Percentiles rank a stretch among this genome's conserved stretches.
Conservation (phyloP, 2,329 filamentous ascomycete species). For the Raffaelea ambrosiae region DNA sequence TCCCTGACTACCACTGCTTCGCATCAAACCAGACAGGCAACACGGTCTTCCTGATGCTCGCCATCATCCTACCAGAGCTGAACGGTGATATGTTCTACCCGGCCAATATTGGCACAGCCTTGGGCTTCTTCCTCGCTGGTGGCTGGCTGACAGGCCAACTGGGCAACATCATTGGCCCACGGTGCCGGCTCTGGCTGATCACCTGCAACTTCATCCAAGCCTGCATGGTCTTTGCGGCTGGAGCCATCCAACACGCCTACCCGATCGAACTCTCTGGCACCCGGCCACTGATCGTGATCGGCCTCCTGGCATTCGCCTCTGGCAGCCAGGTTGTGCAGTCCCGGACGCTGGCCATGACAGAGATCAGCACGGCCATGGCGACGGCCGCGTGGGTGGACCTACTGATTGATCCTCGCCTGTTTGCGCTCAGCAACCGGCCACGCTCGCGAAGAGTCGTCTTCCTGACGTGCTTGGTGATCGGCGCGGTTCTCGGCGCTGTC, state of each 20-base stretch:
- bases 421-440: constrained; percentile 35
- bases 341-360: constrained; percentile 44
- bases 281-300: constrained; percentile 34
- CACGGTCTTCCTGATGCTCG: constrained; percentile 49
- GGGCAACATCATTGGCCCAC: constrained; percentile 41
- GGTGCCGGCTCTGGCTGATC: constrained; percentile 44
- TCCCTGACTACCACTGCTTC: constrained; percentile 54
- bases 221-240: constrained; percentile 42
- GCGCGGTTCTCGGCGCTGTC: constrained; percentile 42
- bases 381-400: constrained; percentile 55
- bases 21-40: constrained; percentile 59
- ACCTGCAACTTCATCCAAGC: constrained; percentile 47
- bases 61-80: constrained; percentile 39
- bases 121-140: constrained; percentile 47
- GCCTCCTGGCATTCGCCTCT: constrained; percentile 44
- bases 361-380: constrained; percentile 58
- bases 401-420: constrained; percentile 44
- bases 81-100: constrained; percentile 40
- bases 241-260: constrained; percentile 35
- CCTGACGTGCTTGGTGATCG: constrained; percentile 35
- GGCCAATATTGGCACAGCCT: constrained; percentile 44
- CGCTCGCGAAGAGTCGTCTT: constrained; percentile 43
- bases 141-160: constrained; percentile 48
- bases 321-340: constrained; percentile 52
- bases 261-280: constrained; percentile 26